Evolutionary conservation across 2,329 filamentous ascomycete genomes (phyloP), one percentile per base, ranked within the genome.

Genomic region (Arthrobotrys entomopaga): DNA sequence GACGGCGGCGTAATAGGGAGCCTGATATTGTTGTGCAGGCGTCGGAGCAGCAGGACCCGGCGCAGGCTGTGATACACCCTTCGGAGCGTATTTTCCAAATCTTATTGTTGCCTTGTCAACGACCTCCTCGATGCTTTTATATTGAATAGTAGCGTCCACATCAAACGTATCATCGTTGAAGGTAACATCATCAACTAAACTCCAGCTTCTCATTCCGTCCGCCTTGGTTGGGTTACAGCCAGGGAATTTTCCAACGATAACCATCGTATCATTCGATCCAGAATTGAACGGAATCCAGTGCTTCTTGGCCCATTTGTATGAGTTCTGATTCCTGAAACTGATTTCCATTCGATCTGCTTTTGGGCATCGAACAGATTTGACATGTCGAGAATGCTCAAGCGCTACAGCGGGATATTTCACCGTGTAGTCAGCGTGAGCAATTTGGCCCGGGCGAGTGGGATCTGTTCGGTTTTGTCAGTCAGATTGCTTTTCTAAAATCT

Each of bases 341-440:
- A 75, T 60, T 3, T 64, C 61, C 52, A 75, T 67, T 15, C 54
- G 59, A 43, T 75, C 70, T 24, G 63, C 50, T 34, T 57, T 64
- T 7, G 70, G 61, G 22, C 70, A 75, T n/a, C 16, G 8, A 13
- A 75, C 70, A 0, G 63, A 58, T 29, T 66, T 56, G 16, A 75
- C 61, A 48, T 75, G 61, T 20, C 56, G 58, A 50, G 63, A 64
- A 54, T 75, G 70, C 34, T 75, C 70, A 8, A 75, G 20, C 5
- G 70, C 70, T 19, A 75, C 70, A 3, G 70, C 59, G 1, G 70
- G 70, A 26, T 75, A 75, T 49, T 64, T 67, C 64, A 75, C 63
- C 19, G 64, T 69, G 29, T 67, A 75, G 2, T 50, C 65, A 2
- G 70, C 70, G 19, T 67, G 50, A 15, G 65, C 63, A 24, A 75